Conservation (phyloP, 768 basidiomycete genomes). For the Holtermanniella nyarrowii region DNA sequence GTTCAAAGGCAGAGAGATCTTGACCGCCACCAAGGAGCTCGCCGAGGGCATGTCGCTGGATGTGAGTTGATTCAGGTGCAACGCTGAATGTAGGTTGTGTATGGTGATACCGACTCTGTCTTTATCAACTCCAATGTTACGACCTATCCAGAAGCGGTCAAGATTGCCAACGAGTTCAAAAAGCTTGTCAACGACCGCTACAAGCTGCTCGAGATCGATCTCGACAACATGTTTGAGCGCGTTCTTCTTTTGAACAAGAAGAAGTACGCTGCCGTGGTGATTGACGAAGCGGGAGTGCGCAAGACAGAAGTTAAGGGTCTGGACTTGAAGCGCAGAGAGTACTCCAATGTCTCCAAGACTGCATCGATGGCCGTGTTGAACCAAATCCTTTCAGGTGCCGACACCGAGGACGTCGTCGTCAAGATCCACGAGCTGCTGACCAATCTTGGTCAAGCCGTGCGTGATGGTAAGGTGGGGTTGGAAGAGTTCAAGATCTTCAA, state of each 20-base stretch:
- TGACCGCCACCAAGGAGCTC: slow-evolving; percentile 83
- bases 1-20: slow-evolving; percentile 92
- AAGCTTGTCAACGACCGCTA: slow-evolving; percentile 93
- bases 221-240: slow-evolving; percentile 87
- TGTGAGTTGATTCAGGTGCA: slow-evolving; percentile 47
- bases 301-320: slow-evolving; percentile 90
- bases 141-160: slow-evolving; percentile 75
- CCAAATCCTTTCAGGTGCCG: slow-evolving; percentile 80
- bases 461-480: slow-evolving; percentile 63
- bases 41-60: slow-evolving; percentile 84
- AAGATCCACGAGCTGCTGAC: slow-evolving; percentile 85
- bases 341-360: slow-evolving; percentile 78
- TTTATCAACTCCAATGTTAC: slow-evolving; percentile 94
- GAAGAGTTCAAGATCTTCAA: slow-evolving; percentile 95
- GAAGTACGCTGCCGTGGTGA: slow-evolving; percentile 95
- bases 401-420: slow-evolving; percentile 77
- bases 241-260: slow-evolving; percentile 93
- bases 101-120: slow-evolving; percentile 97
- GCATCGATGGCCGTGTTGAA: slow-evolving; percentile 87
- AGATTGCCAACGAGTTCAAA: slow-evolving; percentile 86
- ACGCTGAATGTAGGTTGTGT: slow-evolving; percentile 62
- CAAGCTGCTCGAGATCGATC: slow-evolving; percentile 88
- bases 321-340: slow-evolving; percentile 98
- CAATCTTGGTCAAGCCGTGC: slow-evolving; percentile 64
- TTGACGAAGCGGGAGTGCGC: slow-evolving; percentile 62